Conservation (phyloP, 2,329 filamentous ascomycete genomes). For the Nannizziopsis arthrosporioides region DNA sequence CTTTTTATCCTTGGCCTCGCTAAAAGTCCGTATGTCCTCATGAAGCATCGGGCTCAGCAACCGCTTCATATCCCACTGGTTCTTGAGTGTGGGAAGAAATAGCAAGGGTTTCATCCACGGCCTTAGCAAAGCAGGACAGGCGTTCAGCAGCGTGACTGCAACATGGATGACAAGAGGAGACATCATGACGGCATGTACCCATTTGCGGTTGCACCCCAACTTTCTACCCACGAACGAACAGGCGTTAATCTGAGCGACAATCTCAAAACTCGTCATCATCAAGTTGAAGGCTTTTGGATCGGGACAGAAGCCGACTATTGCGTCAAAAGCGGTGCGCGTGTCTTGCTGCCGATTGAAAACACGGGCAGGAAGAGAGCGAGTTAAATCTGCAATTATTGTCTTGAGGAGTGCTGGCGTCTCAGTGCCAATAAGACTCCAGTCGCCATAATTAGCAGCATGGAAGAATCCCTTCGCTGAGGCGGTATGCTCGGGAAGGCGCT, state of each 20-base stretch:
- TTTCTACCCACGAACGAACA: too few species aligned
- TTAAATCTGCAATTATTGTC: slow-evolving; percentile 11
- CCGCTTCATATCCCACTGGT: slow-evolving; percentile 12
- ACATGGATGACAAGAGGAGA: too few species aligned
- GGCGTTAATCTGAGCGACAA: too few species aligned
- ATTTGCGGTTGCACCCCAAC: too few species aligned
- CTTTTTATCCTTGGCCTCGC: slow-evolving; percentile 3
- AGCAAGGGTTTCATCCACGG: slow-evolving; percentile 8
- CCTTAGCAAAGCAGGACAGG: slow-evolving; percentile 1
- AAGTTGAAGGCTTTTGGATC: slow-evolving; percentile 10
- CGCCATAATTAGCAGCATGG: slow-evolving; percentile 8
- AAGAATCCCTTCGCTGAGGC: slow-evolving; percentile 14
- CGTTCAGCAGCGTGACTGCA: too few species aligned
- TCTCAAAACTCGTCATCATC: too few species aligned
- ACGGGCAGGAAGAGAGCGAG: slow-evolving; percentile 12
- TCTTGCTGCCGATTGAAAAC: slow-evolving; percentile 10
- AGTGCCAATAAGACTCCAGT: slow-evolving; percentile 13
- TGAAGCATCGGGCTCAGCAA: slow-evolving; percentile 11
- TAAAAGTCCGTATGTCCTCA: not conserved
- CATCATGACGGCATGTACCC: too few species aligned
- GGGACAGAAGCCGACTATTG: slow-evolving; percentile 1
- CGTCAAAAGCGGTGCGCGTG: slow-evolving; percentile 5
- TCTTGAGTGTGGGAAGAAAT: slow-evolving; percentile 8
- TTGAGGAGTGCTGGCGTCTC: slow-evolving; percentile 11
- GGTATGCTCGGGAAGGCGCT: slow-evolving; percentile 6